A percentile compares a stretch with the other conserved stretches of the same genome.
These are phyloP conservation scores for Oryza meyeriana DNA, from an alignment of 176 grass and related monocot genomes.

Conservation along the genomic window DNA sequence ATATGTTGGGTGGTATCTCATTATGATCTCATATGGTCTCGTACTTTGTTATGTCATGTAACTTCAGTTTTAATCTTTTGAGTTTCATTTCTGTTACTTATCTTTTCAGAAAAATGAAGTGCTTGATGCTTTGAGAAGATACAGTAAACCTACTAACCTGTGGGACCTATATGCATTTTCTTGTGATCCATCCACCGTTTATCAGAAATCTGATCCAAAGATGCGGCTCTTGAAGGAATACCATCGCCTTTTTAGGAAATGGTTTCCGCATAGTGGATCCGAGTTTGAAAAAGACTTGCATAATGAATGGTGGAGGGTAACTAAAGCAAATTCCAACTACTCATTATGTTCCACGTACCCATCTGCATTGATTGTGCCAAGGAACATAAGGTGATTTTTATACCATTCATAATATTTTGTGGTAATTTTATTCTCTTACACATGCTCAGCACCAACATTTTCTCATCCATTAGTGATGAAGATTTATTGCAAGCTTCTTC, in stretches of 20 bases:
- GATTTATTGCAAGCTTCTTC: slow-evolving; percentile 85
- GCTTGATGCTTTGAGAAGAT: slow-evolving; percentile 68
- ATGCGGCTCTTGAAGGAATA: slow-evolving; percentile 77
- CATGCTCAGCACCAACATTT: slow-evolving; percentile 23
- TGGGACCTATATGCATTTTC: slow-evolving; percentile 86
- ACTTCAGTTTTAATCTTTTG: slow-evolving; percentile 17
- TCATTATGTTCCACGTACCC: slow-evolving; percentile 94
- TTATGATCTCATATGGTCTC: not conserved
- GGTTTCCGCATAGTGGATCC: slow-evolving; percentile 21
- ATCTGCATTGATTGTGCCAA: slow-evolving; percentile 78
- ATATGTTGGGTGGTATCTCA: slow-evolving; percentile 6
- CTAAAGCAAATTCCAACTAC: slow-evolving; percentile 72
- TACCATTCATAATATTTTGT: slow-evolving; percentile 3
- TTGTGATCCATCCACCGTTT: slow-evolving; percentile 65
- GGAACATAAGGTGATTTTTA: slow-evolving; percentile 68
- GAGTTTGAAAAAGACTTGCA: slow-evolving; percentile 39
- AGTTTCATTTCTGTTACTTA: slow-evolving; percentile 27
- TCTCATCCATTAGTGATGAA: slow-evolving; percentile 63
- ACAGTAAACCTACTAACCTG: slow-evolving; percentile 62
- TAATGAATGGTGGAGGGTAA: slow-evolving; percentile 80
- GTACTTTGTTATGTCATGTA: slow-evolving; percentile 26
- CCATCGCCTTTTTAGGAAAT: slow-evolving; percentile 61
- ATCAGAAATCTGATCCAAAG: slow-evolving; percentile 75
- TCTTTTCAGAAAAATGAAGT: slow-evolving; percentile 78
- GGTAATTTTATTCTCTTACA: slow-evolving; percentile 28